These are phyloP conservation scores for Podospora didyma DNA, from an alignment of 495 filamentous ascomycete genomes.

Conservation along the genomic window DNA sequence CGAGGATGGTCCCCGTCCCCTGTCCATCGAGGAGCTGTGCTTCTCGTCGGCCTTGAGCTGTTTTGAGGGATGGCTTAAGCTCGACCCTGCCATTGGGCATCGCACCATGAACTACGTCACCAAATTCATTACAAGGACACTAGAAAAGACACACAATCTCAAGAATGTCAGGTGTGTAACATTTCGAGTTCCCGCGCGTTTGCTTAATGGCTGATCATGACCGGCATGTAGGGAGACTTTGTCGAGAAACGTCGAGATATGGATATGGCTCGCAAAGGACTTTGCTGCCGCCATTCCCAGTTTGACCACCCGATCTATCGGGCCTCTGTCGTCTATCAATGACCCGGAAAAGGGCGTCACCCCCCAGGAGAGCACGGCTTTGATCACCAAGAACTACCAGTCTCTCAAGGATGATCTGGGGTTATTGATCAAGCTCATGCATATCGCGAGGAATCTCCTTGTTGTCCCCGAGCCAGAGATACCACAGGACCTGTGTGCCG, in stretches of 20 bases:
- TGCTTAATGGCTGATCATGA: neutral
- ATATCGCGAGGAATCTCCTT: slow-evolving; percentile 79
- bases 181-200: neutral
- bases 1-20: slow-evolving; percentile 7
- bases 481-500: slow-evolving; percentile 81
- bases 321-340: slow-evolving; percentile 27
- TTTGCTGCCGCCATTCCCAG: slow-evolving; percentile 36
- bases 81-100: slow-evolving; percentile 44
- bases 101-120: slow-evolving; percentile 45
- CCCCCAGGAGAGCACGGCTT: slow-evolving; percentile 55
- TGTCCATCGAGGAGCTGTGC: slow-evolving; percentile 49
- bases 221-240: slow-evolving; percentile 47
- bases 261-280: slow-evolving; percentile 57
- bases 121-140: slow-evolving; percentile 46
- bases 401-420: slow-evolving; percentile 76
- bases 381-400: slow-evolving; percentile 77
- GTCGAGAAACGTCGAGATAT: slow-evolving; percentile 57
- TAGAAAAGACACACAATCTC: slow-evolving; percentile 49
- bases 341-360: slow-evolving; percentile 50
- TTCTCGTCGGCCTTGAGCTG: slow-evolving; percentile 50
- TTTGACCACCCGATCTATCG: slow-evolving; percentile 34
- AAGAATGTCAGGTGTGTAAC: slow-evolving; percentile 49
- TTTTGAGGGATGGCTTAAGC: slow-evolving; percentile 52
- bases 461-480: slow-evolving; percentile 68
- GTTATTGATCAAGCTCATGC: slow-evolving; percentile 77